Evolutionary conservation across 164 flowering plant species (phyloP), one percentile per base, ranked within the genome.

Genomic region (Paratinospora sagittata): DNA sequence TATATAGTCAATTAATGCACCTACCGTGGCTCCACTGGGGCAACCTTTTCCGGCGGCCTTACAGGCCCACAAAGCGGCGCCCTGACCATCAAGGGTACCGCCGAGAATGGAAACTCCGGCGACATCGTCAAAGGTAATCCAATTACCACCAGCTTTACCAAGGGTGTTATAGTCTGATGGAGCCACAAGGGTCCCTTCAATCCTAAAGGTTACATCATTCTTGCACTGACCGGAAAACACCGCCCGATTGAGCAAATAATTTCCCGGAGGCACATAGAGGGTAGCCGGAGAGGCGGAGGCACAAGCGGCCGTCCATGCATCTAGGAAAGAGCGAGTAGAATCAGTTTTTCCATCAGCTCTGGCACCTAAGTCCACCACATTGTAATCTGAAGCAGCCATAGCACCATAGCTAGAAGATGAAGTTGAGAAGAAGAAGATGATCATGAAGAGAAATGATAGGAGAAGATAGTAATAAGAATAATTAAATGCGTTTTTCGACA

Each of bases 321-420:
- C 19, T 23, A 58, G 49, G 63, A 69, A 69, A 23, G 24, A 36
- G 13, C 34, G 23, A 23, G 63, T 68, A 13, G 72, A 69, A 30
- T 69, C 72, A 3, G 47, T 69, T 13, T n/a, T 21, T 0, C 65
- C 72, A 58, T 69, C 45, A 1, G 65, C 49, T 36, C 58, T 69
- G 14, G 72, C 72, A 23, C 72, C 72, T 10, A 69, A 36, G 0
- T 57, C 37, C 8, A 69, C 33, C n/a, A 69, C 65, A 69, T 69
- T 36, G 60, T 19, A 69, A 7, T 27, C 19, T 30, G 23, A 17
- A 33, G 64, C 72, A 3, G 43, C 43, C 17, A 23, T 1, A 33
- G 72, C 6, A 67, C 27, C 16, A 45, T 9, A 16, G 24, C 16
- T 8, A 23, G n/a, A n/a, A n/a, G n/a, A n/a, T n/a, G n/a, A n/a